Evolutionary conservation across 2,329 filamentous ascomycete genomes (phyloP).

Genomic region (Alternaria solani): DNA sequence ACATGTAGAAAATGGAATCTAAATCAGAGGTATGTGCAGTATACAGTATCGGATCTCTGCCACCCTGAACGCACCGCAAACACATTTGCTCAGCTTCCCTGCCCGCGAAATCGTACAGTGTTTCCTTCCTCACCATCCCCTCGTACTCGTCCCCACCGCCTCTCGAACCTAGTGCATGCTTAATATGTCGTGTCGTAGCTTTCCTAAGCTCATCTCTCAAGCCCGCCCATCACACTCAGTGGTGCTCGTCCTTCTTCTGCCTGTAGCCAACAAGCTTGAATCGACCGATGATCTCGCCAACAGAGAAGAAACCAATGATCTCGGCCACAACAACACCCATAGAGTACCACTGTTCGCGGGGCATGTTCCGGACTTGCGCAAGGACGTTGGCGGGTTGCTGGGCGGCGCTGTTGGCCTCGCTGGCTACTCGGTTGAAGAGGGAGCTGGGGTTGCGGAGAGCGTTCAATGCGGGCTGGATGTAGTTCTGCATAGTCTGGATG

Average conservation of each 20-base stretch:
- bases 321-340: conserved; percentile 84
- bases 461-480: conserved; percentile 79
- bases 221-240: conserved; percentile 29
- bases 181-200: conserved; percentile 15
- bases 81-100: conserved; percentile 25
- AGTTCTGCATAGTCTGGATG: conserved; percentile 81
- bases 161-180: conserved; percentile 11
- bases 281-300: conserved; percentile 95
- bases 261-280: conserved; percentile 94
- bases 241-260: conserved; percentile 44
- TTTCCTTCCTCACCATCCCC: conserved; percentile 13
- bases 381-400: conserved; percentile 65
- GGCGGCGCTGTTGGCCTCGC: conserved; percentile 50
- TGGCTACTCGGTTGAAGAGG: conserved; percentile 60
- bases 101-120: conserved; percentile 33
- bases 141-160: conserved; percentile 2
- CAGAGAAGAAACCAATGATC: conserved; percentile 94
- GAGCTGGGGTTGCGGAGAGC: conserved; percentile 72
- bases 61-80: conserved; percentile 31
- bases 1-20: conserved; percentile 47
- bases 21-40: conserved; percentile 52
- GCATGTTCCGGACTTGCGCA: conserved; percentile 72
- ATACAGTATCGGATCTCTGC: conserved; percentile 43
- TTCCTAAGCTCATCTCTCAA: conserved; percentile 4
- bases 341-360: conserved; percentile 72